Percentiles rank a stretch among this genome's conserved stretches.
Evolutionary conservation across 140 eudicot genomes (phyloP).

Genomic region (Bidens hawaiensis): DNA sequence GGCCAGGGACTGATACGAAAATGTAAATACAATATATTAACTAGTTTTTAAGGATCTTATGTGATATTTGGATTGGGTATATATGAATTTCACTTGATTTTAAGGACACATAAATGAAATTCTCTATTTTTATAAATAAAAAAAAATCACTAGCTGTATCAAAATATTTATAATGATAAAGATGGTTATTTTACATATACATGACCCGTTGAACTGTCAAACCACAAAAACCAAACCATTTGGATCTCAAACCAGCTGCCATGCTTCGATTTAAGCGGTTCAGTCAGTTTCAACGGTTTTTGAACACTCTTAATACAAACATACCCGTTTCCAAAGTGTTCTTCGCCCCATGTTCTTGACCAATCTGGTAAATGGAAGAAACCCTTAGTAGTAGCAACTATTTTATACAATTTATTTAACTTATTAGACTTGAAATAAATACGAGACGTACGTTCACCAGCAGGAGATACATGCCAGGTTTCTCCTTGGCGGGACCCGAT

Average conservation of each 20-base stretch:
- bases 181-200: background rate
- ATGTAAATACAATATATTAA: too few relatives aligned
- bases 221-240: background rate
- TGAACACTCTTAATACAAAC: slow-evolving; percentile 3
- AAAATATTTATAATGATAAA: too few relatives aligned
- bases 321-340: slow-evolving; percentile 97
- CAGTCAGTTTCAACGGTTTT: background rate
- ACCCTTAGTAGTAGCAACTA: background rate
- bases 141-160: too few relatives aligned
- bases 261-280: background rate
- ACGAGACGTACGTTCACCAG: slow-evolving; percentile 65
- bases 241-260: background rate
- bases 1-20: too few relatives aligned
- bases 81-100: too few relatives aligned
- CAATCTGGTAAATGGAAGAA: slow-evolving; percentile 48
- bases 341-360: slow-evolving; percentile 99
- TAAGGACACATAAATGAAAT: too few relatives aligned
- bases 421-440: background rate
- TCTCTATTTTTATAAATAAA: too few relatives aligned
- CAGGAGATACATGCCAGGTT: slow-evolving; percentile 97
- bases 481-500: slow-evolving; percentile 99
- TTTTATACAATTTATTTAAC: background rate
- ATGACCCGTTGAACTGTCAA: background rate
- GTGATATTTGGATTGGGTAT: too few relatives aligned
- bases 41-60: too few relatives aligned